Evolutionary conservation across 2,329 filamentous ascomycete species (phyloP).

Genomic region (Diaporthe batatas): DNA sequence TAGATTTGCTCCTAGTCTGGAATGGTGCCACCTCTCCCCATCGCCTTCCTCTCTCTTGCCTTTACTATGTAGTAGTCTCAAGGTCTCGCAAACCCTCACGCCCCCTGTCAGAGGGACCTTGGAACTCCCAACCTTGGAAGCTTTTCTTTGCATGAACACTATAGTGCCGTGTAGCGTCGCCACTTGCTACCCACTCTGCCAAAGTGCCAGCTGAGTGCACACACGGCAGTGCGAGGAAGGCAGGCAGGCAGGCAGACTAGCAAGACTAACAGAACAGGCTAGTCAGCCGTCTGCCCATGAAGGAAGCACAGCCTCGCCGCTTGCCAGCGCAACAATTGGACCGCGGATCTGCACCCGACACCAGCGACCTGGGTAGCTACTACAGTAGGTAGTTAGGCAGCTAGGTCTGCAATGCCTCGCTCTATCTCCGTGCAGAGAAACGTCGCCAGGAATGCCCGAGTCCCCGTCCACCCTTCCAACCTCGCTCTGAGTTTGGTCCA

Average conservation of each 20-base stretch:
- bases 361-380: not conserved
- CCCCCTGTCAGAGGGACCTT: slow-evolving; percentile 2
- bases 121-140: slow-evolving; percentile 6
- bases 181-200: slow-evolving; percentile 16
- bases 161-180: slow-evolving; percentile 24
- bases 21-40: slow-evolving; percentile 23
- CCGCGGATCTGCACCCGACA: slow-evolving; percentile 23
- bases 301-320: slow-evolving; percentile 30
- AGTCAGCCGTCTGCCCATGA: not conserved
- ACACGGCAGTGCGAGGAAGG: not conserved
- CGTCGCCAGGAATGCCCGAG: slow-evolving; percentile 1
- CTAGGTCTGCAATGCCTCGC: slow-evolving; percentile 9
- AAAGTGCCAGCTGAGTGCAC: too few species aligned
- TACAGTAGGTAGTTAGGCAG: not conserved
- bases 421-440: not conserved
- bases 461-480: slow-evolving; percentile 1
- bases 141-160: slow-evolving; percentile 7
- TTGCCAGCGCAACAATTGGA: slow-evolving; percentile 24
- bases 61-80: not conserved
- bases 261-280: not conserved
- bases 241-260: not conserved
- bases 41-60: not conserved
- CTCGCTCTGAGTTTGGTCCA: slow-evolving; percentile 26
- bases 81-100: slow-evolving; percentile 1
- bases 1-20: slow-evolving; percentile 20